These are phyloP conservation scores for Astrocystis sublimbata DNA, from an alignment of 495 filamentous ascomycete species.

Conservation along the genomic window DNA sequence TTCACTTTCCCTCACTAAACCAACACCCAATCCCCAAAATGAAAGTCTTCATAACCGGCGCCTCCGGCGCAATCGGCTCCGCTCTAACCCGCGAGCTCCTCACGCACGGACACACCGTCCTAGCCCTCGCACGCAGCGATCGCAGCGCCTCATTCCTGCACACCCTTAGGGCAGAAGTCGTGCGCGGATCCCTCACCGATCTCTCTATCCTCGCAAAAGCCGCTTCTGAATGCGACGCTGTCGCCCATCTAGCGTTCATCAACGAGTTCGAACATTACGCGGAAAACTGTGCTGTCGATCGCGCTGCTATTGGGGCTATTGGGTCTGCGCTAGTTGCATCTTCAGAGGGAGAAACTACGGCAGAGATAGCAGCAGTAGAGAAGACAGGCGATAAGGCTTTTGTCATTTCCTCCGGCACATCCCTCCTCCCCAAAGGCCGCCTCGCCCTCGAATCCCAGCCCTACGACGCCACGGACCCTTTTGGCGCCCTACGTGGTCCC, in stretches of 20 bases:
- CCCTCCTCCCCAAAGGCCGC: conserved; percentile 34
- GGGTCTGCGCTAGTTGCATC: conserved; percentile 31
- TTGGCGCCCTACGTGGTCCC: conserved; percentile 24
- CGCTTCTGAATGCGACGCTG: conserved; percentile 39
- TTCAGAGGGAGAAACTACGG: too few species aligned
- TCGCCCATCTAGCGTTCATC: conserved; percentile 50
- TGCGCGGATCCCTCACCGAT: conserved; percentile 42
- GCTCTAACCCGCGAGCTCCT: conserved; percentile 46
- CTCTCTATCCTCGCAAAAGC: conserved; percentile 38
- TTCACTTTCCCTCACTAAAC: too few species aligned
- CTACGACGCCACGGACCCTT: conserved; percentile 12
- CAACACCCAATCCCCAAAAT: conserved; percentile 19
- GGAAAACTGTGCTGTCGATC: conserved; percentile 34
- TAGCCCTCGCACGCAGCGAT: conserved; percentile 46
- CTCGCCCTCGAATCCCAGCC: conserved; percentile 37
- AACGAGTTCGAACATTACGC: conserved; percentile 27
- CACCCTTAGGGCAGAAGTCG: conserved; percentile 34
- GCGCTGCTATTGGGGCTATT: conserved; percentile 41
- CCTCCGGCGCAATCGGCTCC: conserved; percentile 49
- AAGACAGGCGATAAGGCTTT: conserved; percentile 35
- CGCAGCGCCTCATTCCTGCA: conserved; percentile 31
- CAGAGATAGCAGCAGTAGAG: too few species aligned
- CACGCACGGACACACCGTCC: conserved; percentile 40
- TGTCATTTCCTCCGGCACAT: conserved; percentile 46
- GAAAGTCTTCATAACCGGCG: conserved; percentile 52